Base-by-base conservation (phyloP, 306 rosid species). In the Quercus aquifolioides region DNA sequence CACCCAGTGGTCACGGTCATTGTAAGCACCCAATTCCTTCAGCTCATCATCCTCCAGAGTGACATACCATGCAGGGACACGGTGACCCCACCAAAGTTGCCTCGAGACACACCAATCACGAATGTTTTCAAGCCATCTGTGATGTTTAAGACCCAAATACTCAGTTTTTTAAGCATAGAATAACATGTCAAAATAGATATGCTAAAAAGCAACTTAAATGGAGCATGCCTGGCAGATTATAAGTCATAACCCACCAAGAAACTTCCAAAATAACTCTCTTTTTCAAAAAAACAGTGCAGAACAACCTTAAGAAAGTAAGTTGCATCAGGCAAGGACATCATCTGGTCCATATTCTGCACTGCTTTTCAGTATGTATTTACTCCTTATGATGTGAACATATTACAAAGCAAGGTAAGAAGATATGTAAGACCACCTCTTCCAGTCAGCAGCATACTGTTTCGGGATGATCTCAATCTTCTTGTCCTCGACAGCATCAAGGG, bases 1-100 rank as follows among this genome's bases (percentile, higher is more conserved):
- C 79, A 93, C 84, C 98, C 98, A 95, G 65, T 86, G 97, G 76
- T 35, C 43, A 35, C 9, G 43, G 43, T 95, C 97, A 49, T 62
- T 74, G 67, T 89, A 87, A 38, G 81, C 90, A 55, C 99, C 99
- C 51, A 90, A 80, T 82, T 95, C 95, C 88, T 84, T 87, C 71
- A 84, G 85, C 54, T 58, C 54, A 73, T 93, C 99, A 84, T 88
- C 96, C 76, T 93, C 94, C 73, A 87, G 73, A 19, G 88, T 76
- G 63, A 87, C 92, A 76, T 93, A 95, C 96, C 98, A 95, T 30
- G 97, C 98, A 83, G 99, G 99, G 76, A 95, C 81, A 31, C 86
- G 92, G 79, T 95, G 99, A 79, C 99, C 99, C 98, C 99, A 93
- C 99, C 99, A 95, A 19, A 95, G 93, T 85, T 95, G 97, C 81